These are phyloP conservation scores for Vanderwaltozyma verrucispora DNA, from an alignment of 805 yeast genomes.

Conservation along the genomic window DNA sequence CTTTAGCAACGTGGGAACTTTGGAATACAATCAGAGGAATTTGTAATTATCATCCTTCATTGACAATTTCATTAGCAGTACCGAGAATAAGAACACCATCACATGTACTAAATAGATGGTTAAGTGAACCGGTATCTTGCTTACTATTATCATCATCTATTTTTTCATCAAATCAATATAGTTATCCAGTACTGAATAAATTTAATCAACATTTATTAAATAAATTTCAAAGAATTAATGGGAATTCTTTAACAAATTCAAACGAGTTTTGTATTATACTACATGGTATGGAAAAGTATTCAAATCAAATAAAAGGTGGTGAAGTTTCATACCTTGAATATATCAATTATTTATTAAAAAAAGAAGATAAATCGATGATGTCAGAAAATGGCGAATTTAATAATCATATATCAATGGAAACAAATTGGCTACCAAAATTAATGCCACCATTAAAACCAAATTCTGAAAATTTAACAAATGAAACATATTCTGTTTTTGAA, in stretches of 20 bases:
- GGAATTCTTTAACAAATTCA: slow-evolving; percentile 25
- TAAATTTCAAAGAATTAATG: slow-evolving; percentile 33
- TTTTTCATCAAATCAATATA: slow-evolving; percentile 48
- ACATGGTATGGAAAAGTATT: slow-evolving; percentile 43
- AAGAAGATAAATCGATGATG: slow-evolving; percentile 17
- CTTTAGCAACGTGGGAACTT: slow-evolving; percentile 59
- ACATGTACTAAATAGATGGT: slow-evolving; percentile 48
- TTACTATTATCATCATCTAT: slow-evolving; percentile 45
- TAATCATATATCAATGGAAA: neutral
- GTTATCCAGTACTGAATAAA: slow-evolving; percentile 55
- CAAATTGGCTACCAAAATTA: slow-evolving; percentile 15
- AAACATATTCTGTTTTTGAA: slow-evolving; percentile 62
- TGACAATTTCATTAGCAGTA: slow-evolving; percentile 67
- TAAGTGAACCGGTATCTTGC: slow-evolving; percentile 55
- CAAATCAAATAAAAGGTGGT: slow-evolving; percentile 27
- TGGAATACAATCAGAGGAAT: slow-evolving; percentile 57
- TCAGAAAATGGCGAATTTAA: neutral
- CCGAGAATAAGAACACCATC: slow-evolving; percentile 50
- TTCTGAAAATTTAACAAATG: slow-evolving; percentile 41
- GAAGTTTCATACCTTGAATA: slow-evolving; percentile 34
- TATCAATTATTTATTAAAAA: slow-evolving; percentile 33
- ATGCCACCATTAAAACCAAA: slow-evolving; percentile 67
- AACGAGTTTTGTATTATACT: slow-evolving; percentile 33
- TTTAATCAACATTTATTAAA: slow-evolving; percentile 41
- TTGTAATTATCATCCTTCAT: slow-evolving; percentile 42